These are phyloP conservation scores for Collybiopsis confluens DNA, from an alignment of 768 basidiomycete species.

Conservation along the genomic window DNA sequence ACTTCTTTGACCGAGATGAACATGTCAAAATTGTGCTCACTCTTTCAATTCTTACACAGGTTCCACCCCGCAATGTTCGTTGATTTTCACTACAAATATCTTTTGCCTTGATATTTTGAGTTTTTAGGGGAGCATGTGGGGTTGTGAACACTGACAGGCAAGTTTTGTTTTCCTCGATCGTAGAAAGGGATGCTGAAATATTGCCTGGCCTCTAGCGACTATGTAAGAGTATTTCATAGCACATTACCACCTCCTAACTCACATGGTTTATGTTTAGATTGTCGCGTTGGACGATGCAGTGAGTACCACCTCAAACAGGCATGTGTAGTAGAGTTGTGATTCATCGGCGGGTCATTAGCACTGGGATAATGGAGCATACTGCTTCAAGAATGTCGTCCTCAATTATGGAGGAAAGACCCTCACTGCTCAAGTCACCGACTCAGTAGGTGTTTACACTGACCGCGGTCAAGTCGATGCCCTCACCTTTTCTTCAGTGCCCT, in stretches of 20 bases:
- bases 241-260: not conserved
- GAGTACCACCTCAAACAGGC: not conserved
- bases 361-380: constrained; percentile 36
- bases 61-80: constrained; percentile 21
- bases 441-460: constrained; percentile 21
- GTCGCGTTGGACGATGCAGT: constrained; percentile 33
- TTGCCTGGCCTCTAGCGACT: constrained; percentile 18
- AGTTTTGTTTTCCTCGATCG: not conserved
- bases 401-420: constrained; percentile 28
- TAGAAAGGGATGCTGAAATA: constrained; percentile 7
- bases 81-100: constrained; percentile 12
- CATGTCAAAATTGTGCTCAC: no score
- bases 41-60: not conserved
- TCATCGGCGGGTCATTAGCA: constrained; percentile 28
- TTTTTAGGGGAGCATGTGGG: constrained; percentile 39
- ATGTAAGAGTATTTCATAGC: constrained; percentile 18
- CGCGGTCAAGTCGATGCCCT: constrained; percentile 2
- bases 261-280: constrained; percentile 24
- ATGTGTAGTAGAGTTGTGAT: not conserved
- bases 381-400: constrained; percentile 42
- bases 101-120: not conserved
- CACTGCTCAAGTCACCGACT: constrained; percentile 22
- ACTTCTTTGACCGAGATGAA: no score
- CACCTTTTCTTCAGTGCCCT: constrained; percentile 26
- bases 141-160: constrained; percentile 13